Conservation (phyloP, 2,329 filamentous ascomycete genomes). For the Iodosphaeria phyllophila region DNA sequence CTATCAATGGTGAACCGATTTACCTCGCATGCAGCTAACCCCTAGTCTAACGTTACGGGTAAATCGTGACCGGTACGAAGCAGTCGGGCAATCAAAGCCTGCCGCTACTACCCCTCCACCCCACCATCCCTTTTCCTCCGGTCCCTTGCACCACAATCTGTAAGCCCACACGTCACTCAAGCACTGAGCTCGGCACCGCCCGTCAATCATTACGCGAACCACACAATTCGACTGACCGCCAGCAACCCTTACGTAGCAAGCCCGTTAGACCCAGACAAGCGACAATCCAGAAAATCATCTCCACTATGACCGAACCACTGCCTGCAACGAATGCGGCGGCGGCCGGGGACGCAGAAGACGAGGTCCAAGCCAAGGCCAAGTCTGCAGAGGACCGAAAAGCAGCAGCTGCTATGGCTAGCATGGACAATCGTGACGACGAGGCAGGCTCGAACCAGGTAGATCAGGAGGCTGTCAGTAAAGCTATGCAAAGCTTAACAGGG, state of each 20-base stretch:
- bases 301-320: conserved; percentile 40
- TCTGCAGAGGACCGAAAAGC: conserved; percentile 63
- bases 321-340: conserved; percentile 40
- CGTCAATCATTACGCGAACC: no score
- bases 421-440: conserved; percentile 37
- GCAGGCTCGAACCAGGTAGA: conserved; percentile 38
- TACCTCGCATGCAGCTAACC: no score
- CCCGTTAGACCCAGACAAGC: no score
- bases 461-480: conserved; percentile 50
- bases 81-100: no score
- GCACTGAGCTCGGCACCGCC: no score
- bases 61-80: no score
- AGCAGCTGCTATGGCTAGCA: conserved; percentile 51
- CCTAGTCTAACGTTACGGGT: no score
- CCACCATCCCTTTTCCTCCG: not conserved
- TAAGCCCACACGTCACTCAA: not conserved
- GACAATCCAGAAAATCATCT: no score
- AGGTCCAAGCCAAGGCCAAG: conserved; percentile 31
- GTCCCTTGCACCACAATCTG: not conserved
- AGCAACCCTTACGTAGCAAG: no score
- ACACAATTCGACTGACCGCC: no score
- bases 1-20: no score
- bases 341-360: conserved; percentile 38
- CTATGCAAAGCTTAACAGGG: conserved; percentile 43
- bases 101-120: no score